These are phyloP conservation scores for Mycena haematopus DNA, from an alignment of 768 basidiomycete species.

Conservation along the genomic window DNA sequence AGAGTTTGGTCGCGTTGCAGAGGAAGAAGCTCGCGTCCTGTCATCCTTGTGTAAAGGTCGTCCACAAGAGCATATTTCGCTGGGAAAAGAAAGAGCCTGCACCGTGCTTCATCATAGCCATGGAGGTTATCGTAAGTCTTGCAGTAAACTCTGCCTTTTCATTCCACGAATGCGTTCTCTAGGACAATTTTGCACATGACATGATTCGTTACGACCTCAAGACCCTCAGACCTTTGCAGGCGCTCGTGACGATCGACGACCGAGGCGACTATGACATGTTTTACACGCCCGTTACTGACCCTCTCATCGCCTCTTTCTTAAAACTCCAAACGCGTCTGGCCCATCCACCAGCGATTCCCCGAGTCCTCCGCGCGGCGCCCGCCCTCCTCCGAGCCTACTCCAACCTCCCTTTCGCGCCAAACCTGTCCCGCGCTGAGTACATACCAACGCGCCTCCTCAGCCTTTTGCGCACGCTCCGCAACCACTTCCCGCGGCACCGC, in stretches of 20 bases:
- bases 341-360: slow-evolving; percentile 64
- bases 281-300: slow-evolving; percentile 86
- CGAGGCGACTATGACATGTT: slow-evolving; percentile 84
- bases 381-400: slow-evolving; percentile 68
- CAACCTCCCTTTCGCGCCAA: slow-evolving; percentile 75
- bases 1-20: slow-evolving; percentile 76
- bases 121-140: slow-evolving; percentile 89
- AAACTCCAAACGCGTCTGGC: slow-evolving; percentile 64
- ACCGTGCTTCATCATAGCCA: slow-evolving; percentile 91
- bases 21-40: slow-evolving; percentile 62
- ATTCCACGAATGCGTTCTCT: slow-evolving; percentile 7
- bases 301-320: slow-evolving; percentile 81
- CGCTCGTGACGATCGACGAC: slow-evolving; percentile 76
- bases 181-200: slow-evolving; percentile 98
- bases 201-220: slow-evolving; percentile 87
- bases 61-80: slow-evolving; percentile 84
- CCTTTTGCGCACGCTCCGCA: slow-evolving; percentile 82
- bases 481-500: slow-evolving; percentile 90
- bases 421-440: slow-evolving; percentile 68
- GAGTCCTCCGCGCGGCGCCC: slow-evolving; percentile 58
- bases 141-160: not conserved
- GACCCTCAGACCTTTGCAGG: slow-evolving; percentile 85
- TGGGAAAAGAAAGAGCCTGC: slow-evolving; percentile 79
- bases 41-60: slow-evolving; percentile 73
- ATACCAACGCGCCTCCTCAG: slow-evolving; percentile 90